Base-by-base conservation (phyloP, 1,284 basidiomycete genomes). In the Marasmius tenuissimus region DNA sequence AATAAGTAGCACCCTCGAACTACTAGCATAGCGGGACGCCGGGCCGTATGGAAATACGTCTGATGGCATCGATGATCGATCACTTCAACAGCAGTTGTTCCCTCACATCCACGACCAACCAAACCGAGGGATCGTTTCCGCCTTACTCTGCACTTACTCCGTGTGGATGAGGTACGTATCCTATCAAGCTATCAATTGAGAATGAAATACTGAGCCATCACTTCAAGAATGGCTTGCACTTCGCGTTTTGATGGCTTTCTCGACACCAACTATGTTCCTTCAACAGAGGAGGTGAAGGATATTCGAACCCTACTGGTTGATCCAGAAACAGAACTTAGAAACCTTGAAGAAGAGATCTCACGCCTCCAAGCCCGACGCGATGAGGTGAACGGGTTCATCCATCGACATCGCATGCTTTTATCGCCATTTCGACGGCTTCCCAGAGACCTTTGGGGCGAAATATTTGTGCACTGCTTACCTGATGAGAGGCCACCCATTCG, bases 391-490 rank as follows among this genome's bases (percentile, higher is more conserved):
- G 18, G 38, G 12, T 27, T 27, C 16, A 35, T 56, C 22, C 16
- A 14, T 39, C n/a, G 16, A 27, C 40, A 56, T 53, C 37, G 38
- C 11, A 34, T 52, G 14, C 14, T 61, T 8, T 34, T 56, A 18
- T 27, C 39, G 1, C 59, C 59, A 27, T 27, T 34, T 6, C 27
- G 59, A 27, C 18, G 33, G 14, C 16, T 61, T 3, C 34, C 51
- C 3, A 10, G 37, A 45, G 59, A 61, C 18, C 10, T 61, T 16
- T 2, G 45, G 34, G 16, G 45, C 20, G 12, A 48, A 12, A 61
- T 61, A n/a, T 61, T 61, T 48, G 16, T 45, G 34, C 14, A 22
- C 3, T 61, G 59, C 20, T 52, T 61, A 35, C 52, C 39, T 4
- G 9, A 16, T 10, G 18, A 40, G 14, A 16, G 33, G 10, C 20